Evolutionary conservation across 768 basidiomycete species (phyloP), one percentile per base, ranked within the genome.

Genomic region (Macrolepiota albuminosa): DNA sequence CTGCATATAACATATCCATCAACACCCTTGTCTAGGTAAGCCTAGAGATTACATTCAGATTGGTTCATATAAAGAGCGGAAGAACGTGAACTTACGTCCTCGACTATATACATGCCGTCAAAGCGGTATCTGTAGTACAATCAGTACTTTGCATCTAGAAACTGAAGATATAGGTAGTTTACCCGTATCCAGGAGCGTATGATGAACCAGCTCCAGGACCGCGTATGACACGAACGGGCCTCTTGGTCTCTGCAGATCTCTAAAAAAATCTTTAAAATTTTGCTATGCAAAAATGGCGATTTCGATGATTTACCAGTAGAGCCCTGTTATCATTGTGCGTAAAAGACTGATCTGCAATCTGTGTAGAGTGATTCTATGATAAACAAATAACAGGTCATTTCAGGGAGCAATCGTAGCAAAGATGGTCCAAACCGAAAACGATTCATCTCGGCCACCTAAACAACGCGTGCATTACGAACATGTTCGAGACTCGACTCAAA

Each of bases 161-260:
- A 54, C 18, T 3, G 29, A 21, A 21, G 39, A 42, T 31, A 54
- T 31, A 6, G 3, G 3, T 1, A 36, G 24, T 69, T 48, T 63
- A 77, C 71, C 76, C 77, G 53, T 59, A 14, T 18, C 31, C 39
- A 21, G 78, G 77, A 1, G 77, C 76, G 60, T 71, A 81, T 36
- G n/a, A n/a, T 26, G 54, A 50, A 0, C 64, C 29, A 11, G 59
- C 31, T 39, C 69, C 69, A 13, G 60, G 49, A 3, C 78, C 78
- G 24, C 79, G 75, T 43, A 79, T 67, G 13, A 81, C 78, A 6
- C 80, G 74, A 39, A 81, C 73, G 10, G 77, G 78, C 4, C 63
- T 54, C 39, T 63, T 46, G 2, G 69, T 74, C 16, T 72, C 66
- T 4, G 42, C 59, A 3, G 75, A 75, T 64, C 61, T 72, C 75